Evolutionary conservation across 768 basidiomycete species (phyloP), one percentile per base, ranked within the genome.

Genomic region (Tylopilus intermedius): DNA sequence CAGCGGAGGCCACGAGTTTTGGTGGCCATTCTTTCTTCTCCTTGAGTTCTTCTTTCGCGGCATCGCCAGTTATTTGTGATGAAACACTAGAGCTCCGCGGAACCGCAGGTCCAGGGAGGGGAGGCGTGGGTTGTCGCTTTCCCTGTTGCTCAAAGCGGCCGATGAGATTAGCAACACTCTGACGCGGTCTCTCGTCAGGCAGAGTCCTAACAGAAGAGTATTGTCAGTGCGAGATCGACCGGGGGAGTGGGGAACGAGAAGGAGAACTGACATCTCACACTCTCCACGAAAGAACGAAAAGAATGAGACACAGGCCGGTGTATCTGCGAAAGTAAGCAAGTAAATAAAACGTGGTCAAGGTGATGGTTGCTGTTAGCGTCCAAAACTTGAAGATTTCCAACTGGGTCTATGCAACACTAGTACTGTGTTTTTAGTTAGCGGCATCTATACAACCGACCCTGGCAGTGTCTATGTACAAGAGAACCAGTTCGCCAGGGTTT

Each of bases 131-230:
- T 60, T 80, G 78, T 46, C 82, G 80, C 66, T 88, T 91, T 51
- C 77, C 83, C 71, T 88, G 84, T 61, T 81, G 87, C 69, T 93
- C 90, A 60, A 93, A 93, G 53, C 86, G 80, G 47, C 90, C 90
- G 63, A 93, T 93, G 72, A 93, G 84, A 66, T 91, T 93, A 58
- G 90, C 90, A 45, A 93, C 90, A 62, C 86, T 89, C 67, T 81
- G 81, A 54, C 90, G 86, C 45, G 90, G 89, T 65, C 86, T 81
- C 73, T 93, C 90, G 76, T 92, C 90, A 70, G 90, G 89, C 57
- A 90, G 72, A 50, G 87, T 86, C 90, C 89, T 91, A 18, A 18
- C 18, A 64, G 49, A 24, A 39, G 39, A 14, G 26, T 38, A 35
- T 10, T 7, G 52, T 69, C 40, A 62, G 58, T 45, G 30, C 37